Base-by-base conservation (phyloP, 148 eudicot genomes). In the Rheum nobile region DNA sequence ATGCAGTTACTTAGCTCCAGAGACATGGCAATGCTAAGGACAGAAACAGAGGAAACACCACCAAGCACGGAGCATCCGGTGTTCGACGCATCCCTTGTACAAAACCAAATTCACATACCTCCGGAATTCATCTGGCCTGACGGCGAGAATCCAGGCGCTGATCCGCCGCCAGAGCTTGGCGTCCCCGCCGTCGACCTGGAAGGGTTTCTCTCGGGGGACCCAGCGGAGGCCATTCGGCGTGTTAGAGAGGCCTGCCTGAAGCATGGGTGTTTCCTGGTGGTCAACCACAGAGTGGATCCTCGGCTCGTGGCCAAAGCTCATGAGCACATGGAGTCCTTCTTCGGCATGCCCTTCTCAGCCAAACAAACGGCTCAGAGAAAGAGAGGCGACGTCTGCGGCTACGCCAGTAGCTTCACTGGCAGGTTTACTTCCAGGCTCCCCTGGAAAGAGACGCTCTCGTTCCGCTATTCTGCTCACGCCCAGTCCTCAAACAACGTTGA, bases 361-460 rank as follows among this genome's bases (percentile, higher is more conserved):
- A 87, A 87, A 73, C 88, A 79, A 74, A 81, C 61, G 72, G 86
- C 82, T 81, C 80, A 81, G 34, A 83, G 84, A 59, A 79, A 81
- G 74, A 22, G 34, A 5, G 91, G 91, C 8, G 89, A 89, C 44
- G 77, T 55, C 75, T 87, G 86, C 70, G 91, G 91, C 35, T 90
- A 87, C 79, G 82, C 91, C 38, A 88, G 89, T 75, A 84, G 89
- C 78, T 86, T 86, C 77, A 79, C 84, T 11, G 86, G 83, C 19
- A 83, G 95, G 70, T 87, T 87, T 74, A 74, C 89, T 28, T 77
- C 87, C 32, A 90, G 88, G 57, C 84, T 88, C 38, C 91, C 95
- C 32, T 90, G 95, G 91, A 90, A 90, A 76, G 95, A 90, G 76
- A 90, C 91, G 31, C 83, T 90, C 70, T 84, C 89, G 10, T 82